Conservation (phyloP, 2,329 filamentous ascomycete genomes). For the Sclerotiophoma versabilis region DNA sequence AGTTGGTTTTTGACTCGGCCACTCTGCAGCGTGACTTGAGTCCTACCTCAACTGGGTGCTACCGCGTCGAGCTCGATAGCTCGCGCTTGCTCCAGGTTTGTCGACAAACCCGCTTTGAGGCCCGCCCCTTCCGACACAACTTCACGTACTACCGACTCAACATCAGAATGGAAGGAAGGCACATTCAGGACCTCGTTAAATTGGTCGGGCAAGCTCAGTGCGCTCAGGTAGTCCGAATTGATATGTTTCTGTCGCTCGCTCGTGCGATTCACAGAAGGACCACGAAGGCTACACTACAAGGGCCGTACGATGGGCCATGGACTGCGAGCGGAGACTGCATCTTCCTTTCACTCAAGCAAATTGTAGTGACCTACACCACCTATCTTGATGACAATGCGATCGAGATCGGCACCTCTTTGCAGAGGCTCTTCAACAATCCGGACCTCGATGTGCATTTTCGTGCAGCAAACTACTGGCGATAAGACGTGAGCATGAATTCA, state of each 20-base stretch:
- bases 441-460: neutral
- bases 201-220: neutral
- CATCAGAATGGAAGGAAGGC: neutral
- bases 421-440: neutral
- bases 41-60: neutral
- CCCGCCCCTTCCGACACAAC: neutral
- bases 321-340: neutral
- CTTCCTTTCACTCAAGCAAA: neutral
- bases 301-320: neutral
- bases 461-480: neutral
- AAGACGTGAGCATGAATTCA: neutral
- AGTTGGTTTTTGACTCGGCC: neutral
- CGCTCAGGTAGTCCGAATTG: neutral
- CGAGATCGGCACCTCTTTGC: neutral
- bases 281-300: neutral
- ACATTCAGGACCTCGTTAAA: neutral
- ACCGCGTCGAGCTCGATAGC: neutral
- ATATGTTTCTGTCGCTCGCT: conserved; percentile 3
- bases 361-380: neutral
- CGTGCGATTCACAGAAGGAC: neutral
- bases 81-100: neutral
- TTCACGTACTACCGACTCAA: neutral
- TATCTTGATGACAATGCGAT: neutral
- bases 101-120: neutral
- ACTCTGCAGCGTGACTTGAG: neutral